Conservation (phyloP, 345 rosid genomes). For the Rhodamnia argentea region DNA sequence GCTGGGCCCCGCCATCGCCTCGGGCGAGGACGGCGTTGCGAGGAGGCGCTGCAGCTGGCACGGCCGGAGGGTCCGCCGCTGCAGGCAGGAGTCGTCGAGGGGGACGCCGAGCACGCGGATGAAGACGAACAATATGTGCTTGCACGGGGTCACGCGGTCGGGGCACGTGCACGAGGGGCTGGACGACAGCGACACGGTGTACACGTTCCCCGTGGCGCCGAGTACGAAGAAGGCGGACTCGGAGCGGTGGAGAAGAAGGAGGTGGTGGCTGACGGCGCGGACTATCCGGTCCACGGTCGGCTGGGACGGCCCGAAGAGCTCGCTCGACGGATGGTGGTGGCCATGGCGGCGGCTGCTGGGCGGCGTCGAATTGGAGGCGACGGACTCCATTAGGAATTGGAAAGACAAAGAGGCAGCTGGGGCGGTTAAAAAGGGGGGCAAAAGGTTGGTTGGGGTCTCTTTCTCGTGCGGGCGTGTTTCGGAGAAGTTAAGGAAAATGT, state of each 20-base stretch:
- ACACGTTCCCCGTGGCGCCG: slow-evolving; percentile 85
- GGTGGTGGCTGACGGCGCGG: slow-evolving; percentile 62
- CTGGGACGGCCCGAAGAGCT: slow-evolving; percentile 19
- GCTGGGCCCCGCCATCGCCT: slow-evolving; percentile 33
- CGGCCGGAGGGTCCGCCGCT: slow-evolving; percentile 50
- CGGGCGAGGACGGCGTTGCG: slow-evolving; percentile 28
- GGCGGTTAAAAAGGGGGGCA: not conserved
- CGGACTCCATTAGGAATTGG: slow-evolving; percentile 33
- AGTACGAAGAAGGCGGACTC: slow-evolving; percentile 51
- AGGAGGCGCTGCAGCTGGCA: slow-evolving; percentile 46
- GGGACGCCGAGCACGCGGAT: slow-evolving; percentile 67
- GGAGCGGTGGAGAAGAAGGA: slow-evolving; percentile 58
- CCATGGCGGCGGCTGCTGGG: slow-evolving; percentile 1
- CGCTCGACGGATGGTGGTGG: not conserved
- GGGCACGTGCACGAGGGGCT: slow-evolving; percentile 79
- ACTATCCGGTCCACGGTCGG: slow-evolving; percentile 46
- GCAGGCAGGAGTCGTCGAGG: slow-evolving; percentile 49
- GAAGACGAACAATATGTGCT: slow-evolving; percentile 67
- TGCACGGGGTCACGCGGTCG: slow-evolving; percentile 77
- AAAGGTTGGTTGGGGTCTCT: not conserved
- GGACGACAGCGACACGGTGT: slow-evolving; percentile 48
- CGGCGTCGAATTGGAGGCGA: slow-evolving; percentile 21
- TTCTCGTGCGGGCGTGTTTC: not conserved
- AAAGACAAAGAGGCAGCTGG: no score
- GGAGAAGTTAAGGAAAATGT: not conserved